These are phyloP conservation scores for Ambrosia trifida DNA, from an alignment of 129 eudicot species.

Conservation along the genomic window DNA sequence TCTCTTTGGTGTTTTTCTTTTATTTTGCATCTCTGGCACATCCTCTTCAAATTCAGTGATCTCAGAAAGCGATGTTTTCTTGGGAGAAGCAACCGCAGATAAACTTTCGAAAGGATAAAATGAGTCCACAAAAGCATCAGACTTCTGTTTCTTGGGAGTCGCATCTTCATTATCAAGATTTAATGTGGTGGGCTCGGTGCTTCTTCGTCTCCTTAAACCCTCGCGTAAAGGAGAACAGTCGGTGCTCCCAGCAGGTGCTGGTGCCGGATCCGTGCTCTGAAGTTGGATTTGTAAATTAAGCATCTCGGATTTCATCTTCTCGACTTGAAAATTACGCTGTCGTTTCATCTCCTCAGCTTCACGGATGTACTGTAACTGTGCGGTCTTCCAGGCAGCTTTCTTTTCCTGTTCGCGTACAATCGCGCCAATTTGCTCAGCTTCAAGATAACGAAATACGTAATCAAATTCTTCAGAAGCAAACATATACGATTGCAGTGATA, in stretches of 20 bases:
- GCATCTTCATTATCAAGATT: conserved; percentile 28
- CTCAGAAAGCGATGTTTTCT: conserved; percentile 38
- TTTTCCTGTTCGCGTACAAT: conserved; percentile 58
- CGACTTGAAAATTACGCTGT: conserved; percentile 52
- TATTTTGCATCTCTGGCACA: conserved; percentile 10
- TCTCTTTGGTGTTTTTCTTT: conserved; percentile 20
- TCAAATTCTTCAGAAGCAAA: conserved; percentile 61
- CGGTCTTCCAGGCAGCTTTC: conserved; percentile 55
- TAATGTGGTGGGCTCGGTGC: conserved; percentile 16
- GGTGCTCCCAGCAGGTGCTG: conserved; percentile 15
- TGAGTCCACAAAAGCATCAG: conserved; percentile 38
- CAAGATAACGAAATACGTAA: conserved; percentile 53
- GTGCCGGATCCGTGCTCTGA: conserved; percentile 35
- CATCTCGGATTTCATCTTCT: conserved; percentile 63
- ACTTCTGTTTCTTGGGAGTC: conserved; percentile 33
- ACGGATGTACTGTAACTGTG: conserved; percentile 55
- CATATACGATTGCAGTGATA: conserved; percentile 54
- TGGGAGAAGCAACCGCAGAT: conserved; percentile 33
- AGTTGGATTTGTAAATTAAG: conserved; percentile 57
- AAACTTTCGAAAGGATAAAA: conserved; percentile 43
- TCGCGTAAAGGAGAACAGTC: conserved; percentile 40
- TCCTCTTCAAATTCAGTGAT: conserved; percentile 46
- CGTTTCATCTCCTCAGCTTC: conserved; percentile 53
- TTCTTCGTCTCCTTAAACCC: conserved; percentile 42
- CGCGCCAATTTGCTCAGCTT: conserved; percentile 57